Conservation (phyloP, 176 grass and related monocot genomes). For the Ensete glaucum region DNA sequence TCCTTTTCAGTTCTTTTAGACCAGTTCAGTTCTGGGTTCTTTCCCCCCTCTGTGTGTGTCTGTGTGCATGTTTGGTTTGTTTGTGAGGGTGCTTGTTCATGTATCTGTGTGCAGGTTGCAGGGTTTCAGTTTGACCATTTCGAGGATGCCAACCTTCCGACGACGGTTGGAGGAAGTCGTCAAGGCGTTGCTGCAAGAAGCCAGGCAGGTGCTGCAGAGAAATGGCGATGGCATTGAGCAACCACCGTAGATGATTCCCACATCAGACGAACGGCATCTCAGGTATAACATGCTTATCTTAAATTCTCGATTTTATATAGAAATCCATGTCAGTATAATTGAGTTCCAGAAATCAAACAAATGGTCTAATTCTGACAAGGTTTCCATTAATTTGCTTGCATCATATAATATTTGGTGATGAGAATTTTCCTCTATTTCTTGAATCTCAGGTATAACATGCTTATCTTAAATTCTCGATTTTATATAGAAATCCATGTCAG, state of each 20-base stretch:
- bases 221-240: background rate
- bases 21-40: background rate
- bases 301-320: background rate
- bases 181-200: constrained; percentile 3
- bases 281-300: background rate
- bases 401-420: no score
- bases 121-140: constrained; percentile 16
- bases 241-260: background rate
- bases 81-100: background rate
- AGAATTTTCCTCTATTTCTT: no score
- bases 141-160: constrained; percentile 22
- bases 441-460: constrained; percentile 1
- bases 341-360: no score
- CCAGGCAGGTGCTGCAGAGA: background rate
- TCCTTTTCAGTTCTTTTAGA: background rate
- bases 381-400: no score
- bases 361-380: no score
- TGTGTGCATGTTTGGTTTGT: background rate
- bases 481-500: background rate
- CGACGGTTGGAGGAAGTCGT: constrained; percentile 14
- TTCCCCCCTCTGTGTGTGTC: background rate
- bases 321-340: background rate
- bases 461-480: background rate
- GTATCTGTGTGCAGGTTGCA: background rate
- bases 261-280: background rate